phyloP scores from a whole-genome alignment of 164 flowering plant species.

The Dillenia suffruticosa region DNA sequence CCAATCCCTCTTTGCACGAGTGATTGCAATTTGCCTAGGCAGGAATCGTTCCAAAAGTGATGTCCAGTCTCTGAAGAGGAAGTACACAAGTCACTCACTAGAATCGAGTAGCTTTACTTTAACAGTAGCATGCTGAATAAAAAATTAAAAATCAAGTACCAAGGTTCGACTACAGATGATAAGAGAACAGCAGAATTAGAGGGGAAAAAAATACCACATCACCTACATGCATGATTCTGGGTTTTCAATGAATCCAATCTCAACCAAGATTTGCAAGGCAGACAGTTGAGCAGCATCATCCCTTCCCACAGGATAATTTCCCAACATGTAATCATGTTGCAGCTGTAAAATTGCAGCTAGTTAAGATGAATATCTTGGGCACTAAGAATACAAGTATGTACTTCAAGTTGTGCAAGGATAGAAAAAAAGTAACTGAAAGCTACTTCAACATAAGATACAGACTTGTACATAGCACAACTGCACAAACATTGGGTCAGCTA shows the following conservation, averaged over 20 bases:
- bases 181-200: background rate
- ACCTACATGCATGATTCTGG: slow-evolving; percentile 93
- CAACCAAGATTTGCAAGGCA: slow-evolving; percentile 91
- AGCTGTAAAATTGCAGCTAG: slow-evolving; percentile 43
- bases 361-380: slow-evolving; percentile 6
- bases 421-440: background rate
- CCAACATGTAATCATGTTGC: slow-evolving; percentile 96
- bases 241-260: slow-evolving; percentile 68
- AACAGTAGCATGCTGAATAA: too few relatives aligned
- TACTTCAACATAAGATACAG: slow-evolving; percentile 12
- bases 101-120: too few relatives aligned
- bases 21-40: slow-evolving; percentile 94
- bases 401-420: too few relatives aligned
- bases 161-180: too few relatives aligned
- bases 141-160: too few relatives aligned
- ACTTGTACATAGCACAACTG: slow-evolving; percentile 97
- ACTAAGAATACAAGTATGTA: background rate
- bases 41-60: slow-evolving; percentile 86
- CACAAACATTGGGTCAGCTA: slow-evolving; percentile 89
- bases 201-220: background rate
- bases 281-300: slow-evolving; percentile 98
- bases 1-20: slow-evolving; percentile 94
- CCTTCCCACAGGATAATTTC: slow-evolving; percentile 98
- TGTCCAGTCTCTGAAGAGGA: slow-evolving; percentile 78
- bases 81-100: too few relatives aligned